Evolutionary conservation across 140 eudicot species (phyloP), one percentile per base, ranked within the genome.

Genomic region (Oenanthe javanica): DNA sequence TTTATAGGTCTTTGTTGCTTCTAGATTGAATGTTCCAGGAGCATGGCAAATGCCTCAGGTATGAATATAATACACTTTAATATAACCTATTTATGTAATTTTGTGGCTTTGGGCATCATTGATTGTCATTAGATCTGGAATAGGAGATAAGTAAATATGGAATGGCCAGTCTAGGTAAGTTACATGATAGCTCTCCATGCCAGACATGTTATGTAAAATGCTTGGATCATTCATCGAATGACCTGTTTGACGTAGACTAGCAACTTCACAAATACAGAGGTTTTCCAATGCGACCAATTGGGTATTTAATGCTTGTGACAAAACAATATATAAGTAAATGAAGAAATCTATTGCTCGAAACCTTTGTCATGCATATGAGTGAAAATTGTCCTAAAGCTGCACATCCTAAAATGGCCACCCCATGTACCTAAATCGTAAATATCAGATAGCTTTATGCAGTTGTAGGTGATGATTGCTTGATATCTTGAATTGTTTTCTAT

Each of bases 21-120:
- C 99, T 15, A 91, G 98, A 83, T 81, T 95, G 86, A 95, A 95
- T 82, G 99, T 95, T 80, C 99, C 99, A 45, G 99, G 98, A 85
- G 99, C 99, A 82, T 95, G 99, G 99, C 99, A 95, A 89, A 95
- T 95, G 99, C 99, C 99, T 47, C 98, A 93, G 95, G 99, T 94
- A 69, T 64, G 42, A 3, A 4, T 36, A 40, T 36, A 1, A 36
- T 36, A 36, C 2, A 0, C 40, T 36, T 36, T 36, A 36, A 36
- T 36, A 36, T 36, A 36, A 36, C 40, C 52, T 75, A 45, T 79
- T 6, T 36, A 59, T 82, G 55, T 69, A 5, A 69, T 27, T 63
- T 55, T 77, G 75, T 5, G 48, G 52, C 18, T 52, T 54, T 77
- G 10, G 23, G 43, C 71, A 36, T 31, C 6, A 18, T 47, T 18